Conservation (phyloP, 805 yeast genomes). For the Ogataea salicorniae region DNA sequence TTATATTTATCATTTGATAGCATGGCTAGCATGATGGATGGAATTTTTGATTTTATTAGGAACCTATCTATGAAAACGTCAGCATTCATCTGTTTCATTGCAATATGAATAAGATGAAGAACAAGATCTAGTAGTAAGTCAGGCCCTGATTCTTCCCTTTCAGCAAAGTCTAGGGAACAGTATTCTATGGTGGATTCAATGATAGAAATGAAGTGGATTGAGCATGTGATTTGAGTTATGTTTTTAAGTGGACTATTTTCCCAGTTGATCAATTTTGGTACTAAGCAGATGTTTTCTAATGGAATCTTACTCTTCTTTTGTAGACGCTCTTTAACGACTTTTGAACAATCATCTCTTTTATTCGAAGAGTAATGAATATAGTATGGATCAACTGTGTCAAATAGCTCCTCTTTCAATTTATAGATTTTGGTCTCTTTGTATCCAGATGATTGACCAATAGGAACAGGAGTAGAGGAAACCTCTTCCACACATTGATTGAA, state of each 20-base stretch:
- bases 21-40: slow-evolving; percentile 33
- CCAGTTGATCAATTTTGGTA: slow-evolving; percentile 44
- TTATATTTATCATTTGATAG: slow-evolving; percentile 37
- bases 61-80: slow-evolving; percentile 12
- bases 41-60: slow-evolving; percentile 11
- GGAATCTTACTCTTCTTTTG: slow-evolving; percentile 34
- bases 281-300: slow-evolving; percentile 46
- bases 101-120: slow-evolving; percentile 66
- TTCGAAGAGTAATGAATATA: slow-evolving; percentile 74
- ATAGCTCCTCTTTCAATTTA: slow-evolving; percentile 53
- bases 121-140: slow-evolving; percentile 57
- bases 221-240: slow-evolving; percentile 48
- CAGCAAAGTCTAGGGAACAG: slow-evolving; percentile 13
- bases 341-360: slow-evolving; percentile 78
- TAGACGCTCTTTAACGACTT: slow-evolving; percentile 47
- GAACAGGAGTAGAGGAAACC: slow-evolving; percentile 35
- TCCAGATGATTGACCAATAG: slow-evolving; percentile 28
- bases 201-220: slow-evolving; percentile 49
- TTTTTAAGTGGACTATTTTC: slow-evolving; percentile 35
- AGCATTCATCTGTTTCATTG: slow-evolving; percentile 37
- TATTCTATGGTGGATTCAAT: slow-evolving; percentile 45
- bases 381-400: slow-evolving; percentile 67
- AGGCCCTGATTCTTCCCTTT: slow-evolving; percentile 21
- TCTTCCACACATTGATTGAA: slow-evolving; percentile 50
- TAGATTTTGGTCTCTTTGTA: slow-evolving; percentile 59